A percentile compares a stretch with the other conserved stretches of the same genome.
These are phyloP conservation scores for Phytophthora crassamura DNA, from an alignment of 352 stramenopile species.

Conservation along the genomic window DNA sequence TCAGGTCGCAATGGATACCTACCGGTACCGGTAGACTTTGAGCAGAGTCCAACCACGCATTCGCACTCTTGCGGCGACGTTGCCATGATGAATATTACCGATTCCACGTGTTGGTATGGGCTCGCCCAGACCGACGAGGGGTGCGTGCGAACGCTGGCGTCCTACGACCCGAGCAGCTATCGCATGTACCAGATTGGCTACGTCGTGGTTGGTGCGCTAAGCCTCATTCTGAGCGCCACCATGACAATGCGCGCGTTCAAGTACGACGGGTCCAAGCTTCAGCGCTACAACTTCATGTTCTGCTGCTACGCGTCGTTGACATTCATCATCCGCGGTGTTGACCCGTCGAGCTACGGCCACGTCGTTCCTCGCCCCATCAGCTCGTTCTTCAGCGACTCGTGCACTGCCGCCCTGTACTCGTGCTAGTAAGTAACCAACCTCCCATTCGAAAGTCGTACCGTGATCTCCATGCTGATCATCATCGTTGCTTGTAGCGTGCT, in stretches of 20 bases:
- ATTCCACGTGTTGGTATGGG: slow-evolving; percentile 28
- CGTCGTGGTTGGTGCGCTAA: slow-evolving; percentile 23
- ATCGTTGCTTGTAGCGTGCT: slow-evolving; percentile 29
- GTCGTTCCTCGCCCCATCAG: slow-evolving; percentile 34
- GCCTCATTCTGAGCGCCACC: slow-evolving; percentile 19
- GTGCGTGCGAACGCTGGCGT: slow-evolving; percentile 35
- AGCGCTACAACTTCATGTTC: slow-evolving; percentile 37
- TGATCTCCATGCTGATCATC: neutral
- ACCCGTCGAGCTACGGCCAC: slow-evolving; percentile 39
- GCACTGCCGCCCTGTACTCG: slow-evolving; percentile 42
- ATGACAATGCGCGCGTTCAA: slow-evolving; percentile 33
- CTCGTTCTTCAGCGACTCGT: slow-evolving; percentile 38
- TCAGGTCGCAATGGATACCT: too few relatives aligned
- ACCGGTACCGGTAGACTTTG: too few relatives aligned
- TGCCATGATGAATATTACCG: slow-evolving; percentile 41
- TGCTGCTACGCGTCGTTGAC: slow-evolving; percentile 43
- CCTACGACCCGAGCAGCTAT: slow-evolving; percentile 29
- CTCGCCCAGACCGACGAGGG: slow-evolving; percentile 22
- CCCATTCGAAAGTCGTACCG: neutral
- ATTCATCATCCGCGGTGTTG: slow-evolving; percentile 35
- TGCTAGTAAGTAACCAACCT: slow-evolving; percentile 37
- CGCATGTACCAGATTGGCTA: slow-evolving; percentile 32
- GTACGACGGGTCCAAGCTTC: slow-evolving; percentile 28
- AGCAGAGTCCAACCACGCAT: too few relatives aligned
- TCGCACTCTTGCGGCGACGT: too few relatives aligned